Conservation (phyloP, 2,329 filamentous ascomycete genomes). For the Sphaceloma murrayae region DNA sequence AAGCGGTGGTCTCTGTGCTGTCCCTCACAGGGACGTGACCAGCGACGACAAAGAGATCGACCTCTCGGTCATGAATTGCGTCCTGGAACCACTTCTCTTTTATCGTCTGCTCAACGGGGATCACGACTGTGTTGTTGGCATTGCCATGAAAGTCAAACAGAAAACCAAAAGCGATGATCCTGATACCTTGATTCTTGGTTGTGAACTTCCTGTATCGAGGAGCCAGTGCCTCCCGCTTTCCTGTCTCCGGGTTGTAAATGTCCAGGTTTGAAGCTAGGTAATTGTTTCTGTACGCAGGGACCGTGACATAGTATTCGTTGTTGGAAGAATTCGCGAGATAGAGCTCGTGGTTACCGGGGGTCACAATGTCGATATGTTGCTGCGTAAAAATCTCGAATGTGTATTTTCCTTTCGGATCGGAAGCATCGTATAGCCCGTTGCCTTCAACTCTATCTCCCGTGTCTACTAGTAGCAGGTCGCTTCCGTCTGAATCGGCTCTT, state of each 20-base stretch:
- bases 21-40: slow-evolving; percentile 72
- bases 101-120: slow-evolving; percentile 68
- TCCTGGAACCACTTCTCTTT: slow-evolving; percentile 82
- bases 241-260: slow-evolving; percentile 64
- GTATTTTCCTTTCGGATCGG: slow-evolving; percentile 75
- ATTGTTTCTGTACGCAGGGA: slow-evolving; percentile 68
- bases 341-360: slow-evolving; percentile 88
- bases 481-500: slow-evolving; percentile 66
- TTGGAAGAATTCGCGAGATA: slow-evolving; percentile 72
- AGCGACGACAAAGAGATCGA: slow-evolving; percentile 77
- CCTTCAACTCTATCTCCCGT: slow-evolving; percentile 90
- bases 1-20: slow-evolving; percentile 65
- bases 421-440: slow-evolving; percentile 89
- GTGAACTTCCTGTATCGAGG: slow-evolving; percentile 79
- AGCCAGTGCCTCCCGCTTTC: slow-evolving; percentile 64
- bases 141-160: slow-evolving; percentile 89
- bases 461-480: slow-evolving; percentile 85
- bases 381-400: slow-evolving; percentile 79
- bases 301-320: slow-evolving; percentile 67
- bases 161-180: slow-evolving; percentile 84
- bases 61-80: slow-evolving; percentile 65
- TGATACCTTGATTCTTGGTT: slow-evolving; percentile 78
- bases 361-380: slow-evolving; percentile 75
- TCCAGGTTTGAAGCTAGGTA: slow-evolving; percentile 93
- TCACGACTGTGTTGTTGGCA: slow-evolving; percentile 80